Conservation (phyloP, 768 basidiomycete species). For the Podaxis sp. region DNA sequence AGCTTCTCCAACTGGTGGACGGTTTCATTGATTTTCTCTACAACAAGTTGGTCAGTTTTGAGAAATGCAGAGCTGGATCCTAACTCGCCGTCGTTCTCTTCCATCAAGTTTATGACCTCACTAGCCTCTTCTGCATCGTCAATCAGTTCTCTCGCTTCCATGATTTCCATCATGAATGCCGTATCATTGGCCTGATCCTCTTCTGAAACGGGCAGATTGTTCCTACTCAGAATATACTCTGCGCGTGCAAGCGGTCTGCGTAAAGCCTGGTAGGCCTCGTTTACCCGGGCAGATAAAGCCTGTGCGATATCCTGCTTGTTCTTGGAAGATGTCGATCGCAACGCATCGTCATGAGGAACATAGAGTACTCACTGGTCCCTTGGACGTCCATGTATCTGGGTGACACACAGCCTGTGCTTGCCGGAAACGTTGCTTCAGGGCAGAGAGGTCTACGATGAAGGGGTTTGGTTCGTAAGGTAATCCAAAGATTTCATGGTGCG, state of each 20-base stretch:
- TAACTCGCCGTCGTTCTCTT: constrained; percentile 52
- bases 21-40: constrained; percentile 53
- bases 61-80: background rate
- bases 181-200: constrained; percentile 70
- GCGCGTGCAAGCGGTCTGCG: constrained; percentile 70
- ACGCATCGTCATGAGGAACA: constrained; percentile 3
- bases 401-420: constrained; percentile 76
- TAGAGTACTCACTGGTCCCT: constrained; percentile 49
- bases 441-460: constrained; percentile 61
- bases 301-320: constrained; percentile 59
- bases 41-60: background rate
- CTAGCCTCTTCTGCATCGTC: constrained; percentile 55
- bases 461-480: constrained; percentile 62
- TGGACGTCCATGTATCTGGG: constrained; percentile 81
- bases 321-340: constrained; percentile 28
- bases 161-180: constrained; percentile 69
- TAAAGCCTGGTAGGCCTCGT: constrained; percentile 79
- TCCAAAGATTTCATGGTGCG: constrained; percentile 70
- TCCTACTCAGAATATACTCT: constrained; percentile 73
- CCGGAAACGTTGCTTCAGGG: constrained; percentile 66
- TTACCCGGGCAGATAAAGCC: constrained; percentile 69
- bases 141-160: constrained; percentile 76
- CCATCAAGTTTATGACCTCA: constrained; percentile 49
- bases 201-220: constrained; percentile 61
- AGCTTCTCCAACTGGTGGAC: constrained; percentile 44